Evolutionary conservation across 148 eudicot genomes (phyloP).

Genomic region (Heliamphora exappendiculata): DNA sequence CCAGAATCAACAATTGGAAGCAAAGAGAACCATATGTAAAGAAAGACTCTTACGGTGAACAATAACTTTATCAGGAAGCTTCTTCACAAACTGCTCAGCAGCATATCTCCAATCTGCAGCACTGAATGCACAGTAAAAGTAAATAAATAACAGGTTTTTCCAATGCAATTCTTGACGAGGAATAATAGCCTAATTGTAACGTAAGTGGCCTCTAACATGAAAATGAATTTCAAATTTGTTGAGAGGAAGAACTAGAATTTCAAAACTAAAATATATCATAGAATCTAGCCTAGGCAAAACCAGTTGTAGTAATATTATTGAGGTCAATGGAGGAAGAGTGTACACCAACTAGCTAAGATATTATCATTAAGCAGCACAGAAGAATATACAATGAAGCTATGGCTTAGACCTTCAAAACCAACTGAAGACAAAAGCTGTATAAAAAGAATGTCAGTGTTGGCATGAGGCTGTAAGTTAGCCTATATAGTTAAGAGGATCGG

Average conservation of each 20-base stretch:
- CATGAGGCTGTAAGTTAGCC: neutral
- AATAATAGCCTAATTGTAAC: neutral
- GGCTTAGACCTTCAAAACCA: neutral
- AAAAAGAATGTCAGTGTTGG: neutral
- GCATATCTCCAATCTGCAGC: conserved; percentile 86
- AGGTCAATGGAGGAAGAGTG: neutral
- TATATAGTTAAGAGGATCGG: neutral
- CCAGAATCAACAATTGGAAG: neutral
- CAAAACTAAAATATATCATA: neutral
- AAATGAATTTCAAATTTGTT: neutral
- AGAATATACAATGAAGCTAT: neutral
- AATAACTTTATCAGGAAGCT: conserved; percentile 63
- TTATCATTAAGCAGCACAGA: neutral
- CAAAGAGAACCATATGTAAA: neutral
- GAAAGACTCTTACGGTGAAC: conserved; percentile 62
- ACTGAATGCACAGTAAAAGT: conserved; percentile 31
- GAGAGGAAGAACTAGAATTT: neutral
- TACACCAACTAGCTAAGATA: neutral
- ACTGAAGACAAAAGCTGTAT: neutral
- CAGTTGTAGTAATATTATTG: neutral
- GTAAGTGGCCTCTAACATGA: neutral
- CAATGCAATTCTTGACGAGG: neutral
- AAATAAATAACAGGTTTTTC: conserved; percentile 5
- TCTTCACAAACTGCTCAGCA: conserved; percentile 71
- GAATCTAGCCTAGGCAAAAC: neutral